Evolutionary conservation across 1,284 basidiomycete species (phyloP), one percentile per base, ranked within the genome.

Genomic region (Cystobasidium sp.): DNA sequence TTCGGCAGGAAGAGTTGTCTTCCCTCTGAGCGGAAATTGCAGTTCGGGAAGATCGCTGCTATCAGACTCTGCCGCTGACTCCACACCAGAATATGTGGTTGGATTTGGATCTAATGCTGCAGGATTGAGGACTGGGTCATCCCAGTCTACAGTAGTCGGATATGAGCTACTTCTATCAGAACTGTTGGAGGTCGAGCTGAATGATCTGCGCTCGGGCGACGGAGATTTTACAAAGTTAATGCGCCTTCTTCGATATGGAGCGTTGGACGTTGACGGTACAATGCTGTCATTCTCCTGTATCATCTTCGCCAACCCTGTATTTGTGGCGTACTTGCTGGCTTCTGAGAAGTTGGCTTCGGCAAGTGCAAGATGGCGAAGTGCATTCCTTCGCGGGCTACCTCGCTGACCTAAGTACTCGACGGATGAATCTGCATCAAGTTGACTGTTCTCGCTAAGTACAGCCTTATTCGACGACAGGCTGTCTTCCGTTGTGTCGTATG

Each of bases 101-200:
- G 1, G 37, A 31, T 31, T 31, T 31, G 31, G 1, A 31, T 31
- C 31, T 31, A 5, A 5, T 16, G 31, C 56, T 24, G 56, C 16
- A 47, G 64, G 64, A 43, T 62, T 62, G 49, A 71, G 24, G 9
- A 71, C 69, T 14, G 69, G 69, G 64, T 71, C 69, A 4, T 71
- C 69, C 69, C 69, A 71, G 37, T 71, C 69, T 10, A 71, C 37
- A 5, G 44, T 24, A 31, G 68, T 41, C 1, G n/a, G 10, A 5
- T 20, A 24, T 20, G 44, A 31, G 6, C 37, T 66, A 7, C n/a
- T 44, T 24, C 6, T 49, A 10, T 41, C 22, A 5, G 61, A 9
- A 8, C 41, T 22, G 22, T n/a, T 18, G 18, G 6, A 16, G 6
- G 6, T 39, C 6, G 56, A 31, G 18, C 56, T n/a, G n/a, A 31